Base-by-base conservation (phyloP, 179 eudicot species). In the Silene coronaria region DNA sequence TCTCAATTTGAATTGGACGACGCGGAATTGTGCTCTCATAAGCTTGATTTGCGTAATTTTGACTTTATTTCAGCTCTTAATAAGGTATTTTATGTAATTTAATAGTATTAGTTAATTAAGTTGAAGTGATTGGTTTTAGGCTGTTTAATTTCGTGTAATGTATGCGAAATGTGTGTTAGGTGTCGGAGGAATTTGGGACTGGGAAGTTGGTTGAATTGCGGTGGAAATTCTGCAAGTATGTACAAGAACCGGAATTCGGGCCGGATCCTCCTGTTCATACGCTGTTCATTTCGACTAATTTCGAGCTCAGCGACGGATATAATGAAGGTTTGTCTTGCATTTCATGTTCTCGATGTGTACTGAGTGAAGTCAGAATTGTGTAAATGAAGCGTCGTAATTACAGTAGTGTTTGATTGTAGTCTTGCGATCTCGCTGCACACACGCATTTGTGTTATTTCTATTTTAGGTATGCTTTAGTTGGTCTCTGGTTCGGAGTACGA, bases 191-290 rank as follows among this genome's bases (percentile, higher is more conserved):
- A 79, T 77, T 85, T 51, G 96, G 92, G 80, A 71, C 85, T 67
- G 85, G 64, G 79, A 75, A 79, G 32, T 16, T 77, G 42, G 80
- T 30, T 17, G 84, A 76, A 59, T 80, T 69, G 46, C 80, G 80
- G 63, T 92, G 94, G 98, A 89, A 72, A 74, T 77, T 92, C 79
- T 77, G 67, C 70, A 92, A 90, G 86, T 87, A 73, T 70, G 82
- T 85, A 67, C 88, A 90, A 74, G 98, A 90, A 76, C 90, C 94
- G 21, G 88, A 86, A 51, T 94, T 94, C 75, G 98, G 98, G 23
- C 98, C 98, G 0, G 94, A 89, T 42, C 26, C 73, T 68, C 86
- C 89, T 10, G 61, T 86, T 74, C 85, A 87, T 60, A 91, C 97
- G 3, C 82, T 90, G 55, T 92, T 85, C 77, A 74, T 92, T 69